Base-by-base conservation (phyloP, 768 basidiomycete genomes). In the Suillus subaureus region DNA sequence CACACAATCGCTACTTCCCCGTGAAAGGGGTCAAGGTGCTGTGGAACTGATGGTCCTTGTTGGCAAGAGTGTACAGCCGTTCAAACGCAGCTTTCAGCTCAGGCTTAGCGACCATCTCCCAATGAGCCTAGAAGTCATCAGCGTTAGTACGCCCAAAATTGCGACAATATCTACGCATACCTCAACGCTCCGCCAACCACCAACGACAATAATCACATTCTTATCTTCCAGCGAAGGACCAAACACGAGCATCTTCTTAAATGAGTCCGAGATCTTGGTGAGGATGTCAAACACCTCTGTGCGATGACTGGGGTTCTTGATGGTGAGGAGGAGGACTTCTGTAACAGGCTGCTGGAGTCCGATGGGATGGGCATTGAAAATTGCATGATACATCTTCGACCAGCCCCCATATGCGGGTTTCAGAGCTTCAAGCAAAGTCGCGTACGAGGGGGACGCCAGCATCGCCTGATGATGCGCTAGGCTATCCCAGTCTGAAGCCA, bases 401-500 rank as follows among this genome's bases (percentile, higher is more conserved):
- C 60, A 40, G 18, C 66, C 66, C 8, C 54, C 55, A 21, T 73
- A 2, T 40, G 61, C 51, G 6, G 66, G 65, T 16, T 35, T 49
- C 45, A 75, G 66, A 4, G 31, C 15, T 18, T 31, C 51, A 18
- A 60, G 0, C 49, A 77, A 33, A 3, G 2, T 37, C 5, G 42
- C 2, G 39, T 72, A 72, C 9, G 42, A 40, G 2, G 63, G 42
- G 39, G 11, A 28, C 43, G 4, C 40, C 0, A 69, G 64, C 49
- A 72, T 0, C 1, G 66, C 61, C 43, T 67, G 39, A 64, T 75
- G 75, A 21, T 66, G 40, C 13, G 75, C 72, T 12, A 61, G 65
- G 43, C 15, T 72, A 15, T 73, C 75, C 74, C 75, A 75, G 61
- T 77, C 74, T 77, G 33, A 61, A 15, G 15, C 23, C n/a, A 35